phyloP scores from a whole-genome alignment of 352 stramenopile species.

The Albugo candida region DNA sequence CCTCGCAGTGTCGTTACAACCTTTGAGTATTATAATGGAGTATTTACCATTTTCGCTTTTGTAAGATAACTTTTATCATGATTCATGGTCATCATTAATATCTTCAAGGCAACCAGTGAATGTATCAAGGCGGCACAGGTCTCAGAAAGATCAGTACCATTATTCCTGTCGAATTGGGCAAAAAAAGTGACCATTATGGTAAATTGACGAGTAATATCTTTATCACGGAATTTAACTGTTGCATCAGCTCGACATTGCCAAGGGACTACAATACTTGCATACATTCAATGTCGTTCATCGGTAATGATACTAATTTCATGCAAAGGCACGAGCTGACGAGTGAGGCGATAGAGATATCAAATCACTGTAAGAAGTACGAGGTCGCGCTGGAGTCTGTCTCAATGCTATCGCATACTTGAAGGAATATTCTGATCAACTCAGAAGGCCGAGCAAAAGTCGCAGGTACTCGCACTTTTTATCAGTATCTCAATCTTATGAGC shows the following conservation, averaged over 20 bases:
- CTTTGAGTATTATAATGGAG: slow-evolving; percentile 47
- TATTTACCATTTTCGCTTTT: slow-evolving; percentile 65
- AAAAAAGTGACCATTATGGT: slow-evolving; percentile 65
- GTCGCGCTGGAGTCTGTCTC: neutral
- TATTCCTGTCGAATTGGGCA: slow-evolving; percentile 55
- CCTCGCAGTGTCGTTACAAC: slow-evolving; percentile 32
- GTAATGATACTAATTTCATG: slow-evolving; percentile 8
- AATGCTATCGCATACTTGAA: slow-evolving; percentile 6
- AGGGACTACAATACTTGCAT: slow-evolving; percentile 52
- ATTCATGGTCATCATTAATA: neutral
- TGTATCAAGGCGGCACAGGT: slow-evolving; percentile 53
- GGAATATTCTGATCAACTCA: slow-evolving; percentile 50
- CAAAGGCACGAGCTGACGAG: neutral
- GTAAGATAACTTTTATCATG: slow-evolving; percentile 11
- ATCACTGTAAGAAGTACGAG: slow-evolving; percentile 32
- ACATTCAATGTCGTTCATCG: slow-evolving; percentile 68
- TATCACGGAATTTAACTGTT: neutral
- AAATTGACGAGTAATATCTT: neutral
- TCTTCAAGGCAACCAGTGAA: slow-evolving; percentile 16
- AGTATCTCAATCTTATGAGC: neutral
- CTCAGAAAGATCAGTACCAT: slow-evolving; percentile 24
- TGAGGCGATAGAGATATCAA: slow-evolving; percentile 34
- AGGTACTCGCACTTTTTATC: slow-evolving; percentile 10
- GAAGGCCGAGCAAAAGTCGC: slow-evolving; percentile 57
- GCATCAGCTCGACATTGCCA: slow-evolving; percentile 34